These are phyloP conservation scores for Colletotrichum sp. DNA, from an alignment of 2,329 filamentous ascomycete genomes.

Conservation along the genomic window DNA sequence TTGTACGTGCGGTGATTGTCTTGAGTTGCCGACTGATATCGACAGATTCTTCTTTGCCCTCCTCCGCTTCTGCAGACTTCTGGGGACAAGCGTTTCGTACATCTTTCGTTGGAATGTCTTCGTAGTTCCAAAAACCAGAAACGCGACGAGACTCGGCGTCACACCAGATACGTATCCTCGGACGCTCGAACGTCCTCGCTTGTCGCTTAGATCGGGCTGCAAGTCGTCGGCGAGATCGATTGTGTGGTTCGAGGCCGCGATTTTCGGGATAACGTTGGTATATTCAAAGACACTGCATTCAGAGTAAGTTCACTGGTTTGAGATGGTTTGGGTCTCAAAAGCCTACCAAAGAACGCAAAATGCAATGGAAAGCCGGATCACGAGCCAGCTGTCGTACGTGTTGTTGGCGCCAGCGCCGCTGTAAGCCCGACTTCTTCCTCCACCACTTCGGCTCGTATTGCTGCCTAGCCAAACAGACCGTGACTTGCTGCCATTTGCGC, in stretches of 20 bases:
- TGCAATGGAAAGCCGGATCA: slow-evolving; percentile 48
- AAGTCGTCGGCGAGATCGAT: slow-evolving; percentile 27
- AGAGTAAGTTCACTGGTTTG: rapidly evolving
- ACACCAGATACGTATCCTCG: slow-evolving; percentile 29
- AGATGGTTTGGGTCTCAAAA: rapidly evolving
- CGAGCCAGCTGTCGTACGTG: slow-evolving; percentile 50
- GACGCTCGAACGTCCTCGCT: slow-evolving; percentile 20
- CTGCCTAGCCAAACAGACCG: slow-evolving; percentile 1
- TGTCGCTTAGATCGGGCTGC: slow-evolving; percentile 36
- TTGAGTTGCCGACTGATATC: not conserved
- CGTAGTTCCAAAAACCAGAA: slow-evolving; percentile 30
- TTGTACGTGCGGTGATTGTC: not conserved
- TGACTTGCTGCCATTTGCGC: not conserved
- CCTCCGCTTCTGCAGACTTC: not conserved
- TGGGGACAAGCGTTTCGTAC: not conserved
- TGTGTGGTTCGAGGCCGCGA: slow-evolving; percentile 33
- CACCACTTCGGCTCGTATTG: slow-evolving; percentile 1
- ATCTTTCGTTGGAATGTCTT: slow-evolving; percentile 23
- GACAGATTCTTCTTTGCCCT: not conserved
- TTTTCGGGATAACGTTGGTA: slow-evolving; percentile 31
- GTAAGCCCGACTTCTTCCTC: slow-evolving; percentile 9
- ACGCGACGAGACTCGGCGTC: slow-evolving; percentile 25
- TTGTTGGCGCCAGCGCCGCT: slow-evolving; percentile 22
- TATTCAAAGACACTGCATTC: slow-evolving; percentile 5
- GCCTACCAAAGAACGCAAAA: slow-evolving; percentile 44